These are phyloP conservation scores for Marsdenia floribunda DNA, from an alignment of 257 asterid species.

Conservation along the genomic window DNA sequence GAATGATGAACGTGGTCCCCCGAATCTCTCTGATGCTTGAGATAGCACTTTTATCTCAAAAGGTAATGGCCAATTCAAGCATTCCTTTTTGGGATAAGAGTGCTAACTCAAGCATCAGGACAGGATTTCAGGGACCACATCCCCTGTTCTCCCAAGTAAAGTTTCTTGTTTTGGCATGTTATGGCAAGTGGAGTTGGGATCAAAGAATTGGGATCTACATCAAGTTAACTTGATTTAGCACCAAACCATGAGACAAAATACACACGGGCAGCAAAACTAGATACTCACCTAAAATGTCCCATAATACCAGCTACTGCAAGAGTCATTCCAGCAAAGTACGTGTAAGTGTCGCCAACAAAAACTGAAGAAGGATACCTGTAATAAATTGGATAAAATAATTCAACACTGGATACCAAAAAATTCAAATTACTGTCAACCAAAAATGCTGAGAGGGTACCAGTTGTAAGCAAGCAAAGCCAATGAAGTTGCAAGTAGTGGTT, in stretches of 20 bases:
- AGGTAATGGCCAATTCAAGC: too few species aligned
- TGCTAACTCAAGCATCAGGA: too few species aligned
- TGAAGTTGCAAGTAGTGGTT: slow-evolving; percentile 91
- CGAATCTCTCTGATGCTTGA: too few species aligned
- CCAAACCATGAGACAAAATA: background rate
- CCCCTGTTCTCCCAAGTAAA: too few species aligned
- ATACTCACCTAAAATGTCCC: slow-evolving; percentile 73
- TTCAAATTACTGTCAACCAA: slow-evolving; percentile 6
- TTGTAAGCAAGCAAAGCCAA: slow-evolving; percentile 80
- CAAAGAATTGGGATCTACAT: too few species aligned
- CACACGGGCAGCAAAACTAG: background rate
- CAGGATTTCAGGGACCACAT: too few species aligned
- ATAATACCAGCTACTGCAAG: slow-evolving; percentile 87
- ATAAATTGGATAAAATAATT: slow-evolving; percentile 11
- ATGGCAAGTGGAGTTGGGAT: too few species aligned
- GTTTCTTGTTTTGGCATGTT: too few species aligned
- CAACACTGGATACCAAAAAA: background rate
- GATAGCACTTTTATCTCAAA: too few species aligned
- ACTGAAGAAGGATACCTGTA: slow-evolving; percentile 84
- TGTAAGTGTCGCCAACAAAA: slow-evolving; percentile 81
- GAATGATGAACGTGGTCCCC: too few species aligned
- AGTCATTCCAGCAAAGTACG: slow-evolving; percentile 93
- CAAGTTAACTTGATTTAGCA: background rate
- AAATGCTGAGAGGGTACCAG: slow-evolving; percentile 49
- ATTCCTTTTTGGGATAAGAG: too few species aligned